Base-by-base conservation (phyloP, 192 early-diverging fungal genomes). In the Dissophora ornata region DNA sequence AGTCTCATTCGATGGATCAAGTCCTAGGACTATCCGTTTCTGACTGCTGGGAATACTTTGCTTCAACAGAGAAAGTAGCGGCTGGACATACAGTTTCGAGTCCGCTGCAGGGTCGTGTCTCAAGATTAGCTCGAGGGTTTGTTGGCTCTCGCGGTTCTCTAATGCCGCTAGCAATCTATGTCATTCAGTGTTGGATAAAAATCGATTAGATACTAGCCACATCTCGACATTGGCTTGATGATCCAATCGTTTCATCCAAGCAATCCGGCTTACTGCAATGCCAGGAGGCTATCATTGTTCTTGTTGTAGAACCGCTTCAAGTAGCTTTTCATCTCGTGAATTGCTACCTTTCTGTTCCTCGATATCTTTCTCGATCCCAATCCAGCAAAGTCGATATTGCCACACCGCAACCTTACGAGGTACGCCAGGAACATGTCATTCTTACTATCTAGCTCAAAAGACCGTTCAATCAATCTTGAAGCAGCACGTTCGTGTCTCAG, bases 381-480 rank as follows among this genome's bases (percentile, higher is more conserved):
- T 26, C 65, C 73, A 0, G 51, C 22, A 24, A 56, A 22, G 2
- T 26, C 46, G 16, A 77, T 19, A 7, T 26, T 44, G 18, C 73
- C 73, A 19, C 73, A 77, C n/a, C 28, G 38, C 6, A 77, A 32
- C 19, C 44, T 28, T 3, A 77, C 64, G n/a, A 77, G 33, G 22
- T 77, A 67, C 0, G 29, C 44, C 13, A 77, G 19, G 10, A 77
- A 77, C 46, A 57, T 56, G 40, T 77, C 73, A 28, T 77, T 67
- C n/a, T 22, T 26, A 13, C 42, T 15, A 25, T 67, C 40, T 26
- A 56, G 52, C 29, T 47, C 7, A 26, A 77, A 36, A 1, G 64
- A 47, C 30, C 28, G 51, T 33, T 77, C 73, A 26, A 77, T n/a
- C 4, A 56, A 41, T 6, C 21, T 50, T 1, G 47, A 29, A 11